These are phyloP conservation scores for Colletotrichum truncatum DNA, from an alignment of 2,329 filamentous ascomycete genomes.

Conservation along the genomic window DNA sequence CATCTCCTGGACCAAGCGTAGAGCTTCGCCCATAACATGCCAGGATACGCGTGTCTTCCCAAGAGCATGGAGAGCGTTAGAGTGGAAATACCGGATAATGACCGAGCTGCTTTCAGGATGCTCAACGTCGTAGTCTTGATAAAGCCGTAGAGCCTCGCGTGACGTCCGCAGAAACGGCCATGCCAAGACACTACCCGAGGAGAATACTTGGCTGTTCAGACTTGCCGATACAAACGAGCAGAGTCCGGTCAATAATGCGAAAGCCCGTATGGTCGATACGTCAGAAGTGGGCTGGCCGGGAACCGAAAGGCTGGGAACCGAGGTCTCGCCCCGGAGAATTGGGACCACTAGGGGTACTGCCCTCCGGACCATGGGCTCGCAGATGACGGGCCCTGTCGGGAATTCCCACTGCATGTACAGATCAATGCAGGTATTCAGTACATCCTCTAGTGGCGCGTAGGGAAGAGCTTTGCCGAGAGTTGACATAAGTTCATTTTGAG, in stretches of 20 bases:
- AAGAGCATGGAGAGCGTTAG: slow-evolving; percentile 53
- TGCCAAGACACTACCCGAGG: slow-evolving; percentile 46
- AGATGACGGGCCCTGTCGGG: slow-evolving; percentile 9
- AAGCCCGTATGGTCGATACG: slow-evolving; percentile 34
- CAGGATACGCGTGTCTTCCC: slow-evolving; percentile 53
- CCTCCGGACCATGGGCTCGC: not conserved
- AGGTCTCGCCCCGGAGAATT: not conserved
- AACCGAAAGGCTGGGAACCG: not conserved
- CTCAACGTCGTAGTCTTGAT: slow-evolving; percentile 52
- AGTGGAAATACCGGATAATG: slow-evolving; percentile 54
- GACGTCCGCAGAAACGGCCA: slow-evolving; percentile 50
- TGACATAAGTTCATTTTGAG: not conserved
- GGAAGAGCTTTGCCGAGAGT: slow-evolving; percentile 1
- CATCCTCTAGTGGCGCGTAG: slow-evolving; percentile 1
- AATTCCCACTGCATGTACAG: slow-evolving; percentile 16
- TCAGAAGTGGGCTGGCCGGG: not conserved
- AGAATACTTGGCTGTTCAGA: slow-evolving; percentile 48
- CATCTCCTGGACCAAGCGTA: slow-evolving; percentile 52
- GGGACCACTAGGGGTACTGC: not conserved
- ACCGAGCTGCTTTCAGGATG: slow-evolving; percentile 52
- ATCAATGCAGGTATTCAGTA: slow-evolving; percentile 9
- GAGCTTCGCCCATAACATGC: slow-evolving; percentile 55
- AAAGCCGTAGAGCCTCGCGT: slow-evolving; percentile 45
- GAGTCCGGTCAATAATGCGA: slow-evolving; percentile 53
- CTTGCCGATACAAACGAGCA: slow-evolving; percentile 54